phyloP scores from a whole-genome alignment of 495 filamentous ascomycete species.

The Bacidia rubella region DNA sequence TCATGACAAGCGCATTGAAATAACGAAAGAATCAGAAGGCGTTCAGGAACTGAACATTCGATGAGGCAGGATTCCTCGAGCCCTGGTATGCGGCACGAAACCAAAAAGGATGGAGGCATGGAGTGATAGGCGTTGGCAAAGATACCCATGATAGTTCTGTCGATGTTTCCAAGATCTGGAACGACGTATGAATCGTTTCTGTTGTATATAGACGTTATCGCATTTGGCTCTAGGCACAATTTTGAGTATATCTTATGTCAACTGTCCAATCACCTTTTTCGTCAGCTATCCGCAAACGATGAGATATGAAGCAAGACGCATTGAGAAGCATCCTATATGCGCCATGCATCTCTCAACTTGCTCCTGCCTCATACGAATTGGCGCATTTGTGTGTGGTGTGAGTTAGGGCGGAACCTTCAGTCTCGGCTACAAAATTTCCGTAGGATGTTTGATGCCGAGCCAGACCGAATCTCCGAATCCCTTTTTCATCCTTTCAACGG shows the following conservation, averaged over 20 bases:
- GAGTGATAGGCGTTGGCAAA: not conserved
- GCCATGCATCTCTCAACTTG: not conserved
- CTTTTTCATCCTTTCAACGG: no score
- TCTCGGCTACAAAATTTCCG: not conserved
- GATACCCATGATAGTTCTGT: not conserved
- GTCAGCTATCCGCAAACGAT: no score
- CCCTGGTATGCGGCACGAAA: no score
- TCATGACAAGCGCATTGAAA: conserved; percentile 20
- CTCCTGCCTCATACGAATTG: not conserved
- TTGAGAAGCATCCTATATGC: no score
- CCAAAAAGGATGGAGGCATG: not conserved
- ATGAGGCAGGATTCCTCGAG: not conserved
- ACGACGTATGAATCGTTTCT: no score
- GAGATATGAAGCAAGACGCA: no score
- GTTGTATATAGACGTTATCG: not conserved
- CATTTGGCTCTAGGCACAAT: no score
- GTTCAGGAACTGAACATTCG: not conserved
- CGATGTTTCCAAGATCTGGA: not conserved
- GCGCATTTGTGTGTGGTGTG: not conserved
- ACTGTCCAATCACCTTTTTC: no score
- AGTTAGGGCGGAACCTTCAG: not conserved
- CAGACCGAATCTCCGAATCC: not conserved
- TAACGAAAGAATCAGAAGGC: conserved; percentile 12
- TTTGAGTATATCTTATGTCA: no score
- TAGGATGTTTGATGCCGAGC: not conserved